phyloP scores from a whole-genome alignment of 441 rosid species.

The Populus tomentosa region DNA sequence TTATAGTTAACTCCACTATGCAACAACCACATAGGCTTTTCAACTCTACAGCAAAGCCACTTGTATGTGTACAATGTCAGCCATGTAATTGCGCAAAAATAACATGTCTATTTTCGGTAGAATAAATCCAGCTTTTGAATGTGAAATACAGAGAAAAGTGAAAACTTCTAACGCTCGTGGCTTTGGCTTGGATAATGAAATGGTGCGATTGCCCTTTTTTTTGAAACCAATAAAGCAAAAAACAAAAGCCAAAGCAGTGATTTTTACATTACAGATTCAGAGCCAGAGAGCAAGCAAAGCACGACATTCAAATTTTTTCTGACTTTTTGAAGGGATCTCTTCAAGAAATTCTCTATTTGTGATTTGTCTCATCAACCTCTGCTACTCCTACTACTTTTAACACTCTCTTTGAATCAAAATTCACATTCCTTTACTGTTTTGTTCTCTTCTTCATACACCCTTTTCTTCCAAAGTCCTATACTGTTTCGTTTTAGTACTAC shows the following conservation, averaged over 20 bases:
- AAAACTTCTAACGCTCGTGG: constrained; percentile 14
- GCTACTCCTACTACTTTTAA: background rate
- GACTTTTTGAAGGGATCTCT: constrained; percentile 3
- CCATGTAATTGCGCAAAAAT: background rate
- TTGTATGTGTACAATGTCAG: background rate
- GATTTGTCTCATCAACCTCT: constrained; percentile 23
- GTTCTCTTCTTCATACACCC: background rate
- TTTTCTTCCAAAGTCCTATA: background rate
- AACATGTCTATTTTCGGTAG: background rate
- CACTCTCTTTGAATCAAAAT: constrained; percentile 16
- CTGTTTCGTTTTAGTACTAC: background rate
- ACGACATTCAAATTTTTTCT: constrained; percentile 16
- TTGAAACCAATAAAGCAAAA: constrained; percentile 24
- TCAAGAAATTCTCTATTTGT: constrained; percentile 28
- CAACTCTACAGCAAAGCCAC: background rate
- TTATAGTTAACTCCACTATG: too few relatives aligned
- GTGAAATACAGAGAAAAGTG: background rate
- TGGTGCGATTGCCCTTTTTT: constrained; percentile 18
- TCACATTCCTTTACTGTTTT: constrained; percentile 23
- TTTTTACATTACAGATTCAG: background rate
- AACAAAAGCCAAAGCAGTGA: constrained; percentile 16
- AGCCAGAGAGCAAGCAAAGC: background rate
- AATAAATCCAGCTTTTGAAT: background rate
- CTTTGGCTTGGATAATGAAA: constrained; percentile 8
- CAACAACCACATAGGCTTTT: background rate